Base-by-base conservation (phyloP, 352 stramenopile genomes). In the Phytophthora kernoviae region DNA sequence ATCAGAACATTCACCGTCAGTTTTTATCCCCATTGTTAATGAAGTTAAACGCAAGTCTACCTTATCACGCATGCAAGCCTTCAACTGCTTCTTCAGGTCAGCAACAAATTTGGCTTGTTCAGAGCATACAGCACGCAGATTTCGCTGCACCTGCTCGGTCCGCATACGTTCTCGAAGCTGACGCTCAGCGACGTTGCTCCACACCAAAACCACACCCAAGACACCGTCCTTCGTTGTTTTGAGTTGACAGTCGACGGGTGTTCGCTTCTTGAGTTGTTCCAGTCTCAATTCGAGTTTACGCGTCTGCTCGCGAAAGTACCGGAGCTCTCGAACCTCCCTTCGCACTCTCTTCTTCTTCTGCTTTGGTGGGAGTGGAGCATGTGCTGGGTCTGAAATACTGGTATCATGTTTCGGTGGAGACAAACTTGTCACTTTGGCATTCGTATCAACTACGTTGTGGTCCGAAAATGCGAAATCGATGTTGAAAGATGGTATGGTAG, bases 321-420 rank as follows among this genome's bases (percentile, higher is more conserved):
- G 18, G 36, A 63, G n/a, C 20, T 58, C 50, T 50, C 50, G n/a
- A 14, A 34, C 33, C 51, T 57, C 55, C 6, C 55, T 45, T 24
- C 55, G 55, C 26, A 63, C 55, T 12, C 55, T 45, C n/a, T 62
- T 63, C 45, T 63, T 63, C 54, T 63, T 63, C n/a, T 14, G 37
- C 10, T 52, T 47, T 11, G 36, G 17, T 34, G 39, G 39, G 39
- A 5, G 11, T 45, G 24, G 24, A 30, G 24, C 24, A 30, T 30
- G 24, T 6, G 24, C 3, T 6, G 24, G 24, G 6, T 30, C 24
- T 30, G 24, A 30, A 30, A 6, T 7, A 6, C 24, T 30, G 24
- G 6, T 27, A 6, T 7, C 24, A 3, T 30, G 24, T 30, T 6
- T 3, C 6, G 24, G 24, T 7, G 24, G 24, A 3, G 24, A 30